Evolutionary conservation across 305 asterid genomes (phyloP).

Genomic region (Withania somnifera): DNA sequence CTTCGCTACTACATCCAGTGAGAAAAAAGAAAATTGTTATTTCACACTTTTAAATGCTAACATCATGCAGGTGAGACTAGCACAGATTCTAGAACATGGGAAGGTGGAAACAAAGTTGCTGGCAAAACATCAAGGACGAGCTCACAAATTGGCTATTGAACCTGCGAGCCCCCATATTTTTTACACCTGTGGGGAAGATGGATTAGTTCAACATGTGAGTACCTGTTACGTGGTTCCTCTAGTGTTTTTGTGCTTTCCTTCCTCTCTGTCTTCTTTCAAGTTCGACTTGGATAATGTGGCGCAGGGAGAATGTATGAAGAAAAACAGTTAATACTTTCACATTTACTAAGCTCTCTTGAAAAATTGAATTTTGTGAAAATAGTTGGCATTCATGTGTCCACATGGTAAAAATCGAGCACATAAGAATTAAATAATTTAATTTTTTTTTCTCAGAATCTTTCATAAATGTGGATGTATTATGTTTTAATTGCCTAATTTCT

Average conservation of each 20-base stretch:
- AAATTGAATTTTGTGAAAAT: background rate
- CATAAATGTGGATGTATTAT: too few relatives aligned
- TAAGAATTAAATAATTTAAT: background rate
- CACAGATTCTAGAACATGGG: conserved; percentile 56
- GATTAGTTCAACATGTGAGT: conserved; percentile 86
- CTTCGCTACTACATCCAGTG: background rate
- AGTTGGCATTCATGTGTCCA: background rate
- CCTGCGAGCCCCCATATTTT: conserved; percentile 80
- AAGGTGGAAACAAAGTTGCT: conserved; percentile 56
- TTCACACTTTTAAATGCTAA: background rate
- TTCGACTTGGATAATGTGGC: background rate
- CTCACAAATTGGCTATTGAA: conserved; percentile 75
- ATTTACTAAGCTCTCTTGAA: background rate
- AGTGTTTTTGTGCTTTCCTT: background rate
- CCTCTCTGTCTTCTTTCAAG: background rate
- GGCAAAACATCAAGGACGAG: conserved; percentile 61
- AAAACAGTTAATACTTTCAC: background rate
- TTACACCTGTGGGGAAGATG: conserved; percentile 93
- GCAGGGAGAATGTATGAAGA: background rate
- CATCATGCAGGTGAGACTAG: conserved; percentile 58
- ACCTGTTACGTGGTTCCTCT: background rate
- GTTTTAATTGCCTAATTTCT: too few relatives aligned
- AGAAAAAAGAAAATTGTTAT: background rate
- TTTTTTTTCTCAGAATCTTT: background rate
- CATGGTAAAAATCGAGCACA: background rate